Percentiles rank a stretch among this genome's conserved stretches.
phyloP scores from a whole-genome alignment of 2,329 filamentous ascomycete genomes.

The Fusarium piperis region DNA sequence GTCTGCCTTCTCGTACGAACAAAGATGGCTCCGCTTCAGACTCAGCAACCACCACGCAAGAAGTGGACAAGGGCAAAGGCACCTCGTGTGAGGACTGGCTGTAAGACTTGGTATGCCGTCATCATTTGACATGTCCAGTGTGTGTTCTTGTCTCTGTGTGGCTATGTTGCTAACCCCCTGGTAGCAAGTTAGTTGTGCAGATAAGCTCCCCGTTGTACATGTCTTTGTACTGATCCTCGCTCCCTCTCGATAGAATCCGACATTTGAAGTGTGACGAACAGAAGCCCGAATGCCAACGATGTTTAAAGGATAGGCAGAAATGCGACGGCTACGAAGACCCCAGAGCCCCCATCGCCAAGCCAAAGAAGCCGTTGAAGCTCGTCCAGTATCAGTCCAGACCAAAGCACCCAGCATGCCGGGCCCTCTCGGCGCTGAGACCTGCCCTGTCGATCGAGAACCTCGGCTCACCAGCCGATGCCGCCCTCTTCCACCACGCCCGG shows the following conservation, averaged over 20 bases:
- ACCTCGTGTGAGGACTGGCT: slow-evolving; percentile 23
- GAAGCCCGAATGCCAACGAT: slow-evolving; percentile 16
- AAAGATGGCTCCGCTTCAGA: slow-evolving; percentile 1
- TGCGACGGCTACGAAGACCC: slow-evolving; percentile 26
- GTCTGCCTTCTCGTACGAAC: background rate
- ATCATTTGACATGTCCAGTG: background rate
- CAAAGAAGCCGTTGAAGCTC: background rate
- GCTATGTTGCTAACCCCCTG: background rate
- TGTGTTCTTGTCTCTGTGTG: background rate
- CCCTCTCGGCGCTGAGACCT: background rate
- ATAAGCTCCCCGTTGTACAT: background rate
- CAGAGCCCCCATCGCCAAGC: background rate
- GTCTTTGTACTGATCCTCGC: background rate
- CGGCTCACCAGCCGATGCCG: background rate
- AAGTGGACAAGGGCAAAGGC: slow-evolving; percentile 24
- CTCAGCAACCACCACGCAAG: slow-evolving; percentile 7
- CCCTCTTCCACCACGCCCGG: background rate
- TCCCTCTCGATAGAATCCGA: slow-evolving; percentile 16
- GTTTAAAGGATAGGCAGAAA: slow-evolving; percentile 11
- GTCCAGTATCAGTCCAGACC: background rate
- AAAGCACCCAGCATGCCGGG: background rate
- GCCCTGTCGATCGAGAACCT: background rate
- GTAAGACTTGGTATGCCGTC: slow-evolving; percentile 20
- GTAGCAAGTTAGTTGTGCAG: slow-evolving; percentile 13
- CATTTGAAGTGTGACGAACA: slow-evolving; percentile 32